Percentiles rank a stretch among this genome's conserved stretches.
These are phyloP conservation scores for Primulina tabacum DNA, from an alignment of 257 asterid species.

Conservation along the genomic window DNA sequence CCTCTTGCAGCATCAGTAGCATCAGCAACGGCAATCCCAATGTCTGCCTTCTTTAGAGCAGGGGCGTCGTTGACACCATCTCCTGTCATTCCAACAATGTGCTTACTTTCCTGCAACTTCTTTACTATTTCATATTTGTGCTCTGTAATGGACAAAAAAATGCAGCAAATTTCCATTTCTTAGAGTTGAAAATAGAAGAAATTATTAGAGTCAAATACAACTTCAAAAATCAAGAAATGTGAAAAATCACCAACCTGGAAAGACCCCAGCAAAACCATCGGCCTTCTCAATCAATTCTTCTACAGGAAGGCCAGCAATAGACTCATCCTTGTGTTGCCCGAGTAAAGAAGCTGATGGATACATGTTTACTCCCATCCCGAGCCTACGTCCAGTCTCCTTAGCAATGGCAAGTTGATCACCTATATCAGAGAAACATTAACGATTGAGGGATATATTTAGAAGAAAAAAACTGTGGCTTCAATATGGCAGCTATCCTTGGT, in stretches of 20 bases:
- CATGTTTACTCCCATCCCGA: conserved; percentile 99
- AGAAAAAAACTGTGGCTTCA: background rate
- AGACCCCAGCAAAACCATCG: conserved; percentile 98
- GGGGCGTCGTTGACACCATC: conserved; percentile 99
- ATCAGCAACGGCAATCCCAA: conserved; percentile 95
- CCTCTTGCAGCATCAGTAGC: conserved; percentile 98
- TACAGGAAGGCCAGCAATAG: conserved; percentile 87
- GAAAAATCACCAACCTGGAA: conserved; percentile 62
- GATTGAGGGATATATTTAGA: background rate
- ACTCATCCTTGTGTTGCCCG: conserved; percentile 89
- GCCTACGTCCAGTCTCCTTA: conserved; percentile 97
- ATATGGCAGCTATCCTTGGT: conserved; percentile 11
- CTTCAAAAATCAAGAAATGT: background rate
- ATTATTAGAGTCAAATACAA: background rate
- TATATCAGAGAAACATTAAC: background rate
- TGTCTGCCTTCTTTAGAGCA: conserved; percentile 95
- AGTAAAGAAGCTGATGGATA: conserved; percentile 92
- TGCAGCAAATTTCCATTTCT: conserved; percentile 2
- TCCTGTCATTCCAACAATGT: conserved; percentile 98
- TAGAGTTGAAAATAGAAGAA: background rate
- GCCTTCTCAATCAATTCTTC: conserved; percentile 97
- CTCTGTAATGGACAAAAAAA: conserved; percentile 44
- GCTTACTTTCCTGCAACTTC: conserved; percentile 96
- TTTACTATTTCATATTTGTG: conserved; percentile 99
- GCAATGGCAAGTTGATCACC: conserved; percentile 99